Percentiles rank a stretch among this genome's conserved stretches.
phyloP scores from a whole-genome alignment of 306 rosid genomes.

The Astragalus membranaceus region DNA sequence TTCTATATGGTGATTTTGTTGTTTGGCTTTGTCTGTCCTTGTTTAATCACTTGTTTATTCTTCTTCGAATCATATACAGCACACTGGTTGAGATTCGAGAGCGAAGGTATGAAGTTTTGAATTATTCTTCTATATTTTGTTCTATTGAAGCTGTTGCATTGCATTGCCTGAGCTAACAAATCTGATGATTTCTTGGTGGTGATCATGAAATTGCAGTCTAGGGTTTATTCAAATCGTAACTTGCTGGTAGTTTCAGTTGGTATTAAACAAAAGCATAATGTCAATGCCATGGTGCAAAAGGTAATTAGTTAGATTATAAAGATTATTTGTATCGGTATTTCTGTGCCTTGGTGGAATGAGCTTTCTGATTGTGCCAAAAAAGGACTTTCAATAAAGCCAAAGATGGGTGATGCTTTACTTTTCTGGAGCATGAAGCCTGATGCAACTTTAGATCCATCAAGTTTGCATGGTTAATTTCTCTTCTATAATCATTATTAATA shows the following conservation, averaged over 20 bases:
- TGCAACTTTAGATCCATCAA: slow-evolving; percentile 67
- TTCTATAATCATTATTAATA: background rate
- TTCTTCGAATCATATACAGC: slow-evolving; percentile 46
- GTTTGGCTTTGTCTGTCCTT: background rate
- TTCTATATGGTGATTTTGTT: background rate
- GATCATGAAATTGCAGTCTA: slow-evolving; percentile 47
- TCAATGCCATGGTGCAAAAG: slow-evolving; percentile 69
- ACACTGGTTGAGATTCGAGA: slow-evolving; percentile 79
- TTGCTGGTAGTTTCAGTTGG: slow-evolving; percentile 91
- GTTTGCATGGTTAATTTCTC: slow-evolving; percentile 71
- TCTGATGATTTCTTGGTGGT: slow-evolving; percentile 13
- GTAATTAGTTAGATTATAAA: slow-evolving; percentile 34
- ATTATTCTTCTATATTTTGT: slow-evolving; percentile 1
- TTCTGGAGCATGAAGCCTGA: slow-evolving; percentile 99
- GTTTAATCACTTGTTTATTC: slow-evolving; percentile 6
- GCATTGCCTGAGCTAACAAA: background rate
- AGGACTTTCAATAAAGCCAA: slow-evolving; percentile 91
- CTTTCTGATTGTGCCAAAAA: slow-evolving; percentile 81
- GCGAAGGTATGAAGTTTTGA: slow-evolving; percentile 44
- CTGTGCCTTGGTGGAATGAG: slow-evolving; percentile 96
- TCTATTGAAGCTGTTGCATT: background rate
- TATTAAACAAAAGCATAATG: slow-evolving; percentile 70
- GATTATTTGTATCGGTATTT: slow-evolving; percentile 11
- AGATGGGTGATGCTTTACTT: slow-evolving; percentile 91
- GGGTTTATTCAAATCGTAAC: slow-evolving; percentile 52